Conservation (phyloP, 768 basidiomycete species). For the Chiua virens region DNA sequence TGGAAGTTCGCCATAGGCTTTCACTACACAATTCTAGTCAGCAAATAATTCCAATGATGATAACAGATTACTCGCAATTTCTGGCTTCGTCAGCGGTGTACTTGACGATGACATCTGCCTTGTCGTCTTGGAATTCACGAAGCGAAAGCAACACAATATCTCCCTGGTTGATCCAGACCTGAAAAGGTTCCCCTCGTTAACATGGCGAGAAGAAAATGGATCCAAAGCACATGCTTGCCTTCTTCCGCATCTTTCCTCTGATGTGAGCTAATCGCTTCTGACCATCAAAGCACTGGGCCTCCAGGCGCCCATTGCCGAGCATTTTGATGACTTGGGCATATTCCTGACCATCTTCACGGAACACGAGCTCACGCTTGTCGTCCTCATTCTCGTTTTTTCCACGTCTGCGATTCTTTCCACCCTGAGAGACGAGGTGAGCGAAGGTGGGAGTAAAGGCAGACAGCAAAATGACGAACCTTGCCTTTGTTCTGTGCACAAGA, state of each 20-base stretch:
- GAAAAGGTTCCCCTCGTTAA: slow-evolving; percentile 4
- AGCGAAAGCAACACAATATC: slow-evolving; percentile 94
- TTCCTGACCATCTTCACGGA: slow-evolving; percentile 98
- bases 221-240: slow-evolving; percentile 52
- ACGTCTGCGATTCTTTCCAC: slow-evolving; percentile 98
- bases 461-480: slow-evolving; percentile 17
- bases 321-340: slow-evolving; percentile 99
- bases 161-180: slow-evolving; percentile 99
- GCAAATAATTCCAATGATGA: slow-evolving; percentile 2
- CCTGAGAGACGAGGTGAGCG: slow-evolving; percentile 48
- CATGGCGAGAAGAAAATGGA: not conserved
- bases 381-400: slow-evolving; percentile 99
- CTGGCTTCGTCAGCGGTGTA: slow-evolving; percentile 96
- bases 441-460: not conserved
- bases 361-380: slow-evolving; percentile 97
- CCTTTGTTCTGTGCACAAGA: slow-evolving; percentile 25
- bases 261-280: slow-evolving; percentile 98
- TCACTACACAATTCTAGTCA: slow-evolving; percentile 50
- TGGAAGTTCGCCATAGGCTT: slow-evolving; percentile 97
- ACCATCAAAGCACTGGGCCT: slow-evolving; percentile 97
- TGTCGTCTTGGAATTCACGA: slow-evolving; percentile 98
- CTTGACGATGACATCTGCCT: slow-evolving; percentile 99
- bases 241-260: slow-evolving; percentile 98
- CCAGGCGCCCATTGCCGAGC: slow-evolving; percentile 96
- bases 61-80: slow-evolving; percentile 49